Conservation (phyloP, 2,329 filamentous ascomycete genomes). For the Diatrype stigma region DNA sequence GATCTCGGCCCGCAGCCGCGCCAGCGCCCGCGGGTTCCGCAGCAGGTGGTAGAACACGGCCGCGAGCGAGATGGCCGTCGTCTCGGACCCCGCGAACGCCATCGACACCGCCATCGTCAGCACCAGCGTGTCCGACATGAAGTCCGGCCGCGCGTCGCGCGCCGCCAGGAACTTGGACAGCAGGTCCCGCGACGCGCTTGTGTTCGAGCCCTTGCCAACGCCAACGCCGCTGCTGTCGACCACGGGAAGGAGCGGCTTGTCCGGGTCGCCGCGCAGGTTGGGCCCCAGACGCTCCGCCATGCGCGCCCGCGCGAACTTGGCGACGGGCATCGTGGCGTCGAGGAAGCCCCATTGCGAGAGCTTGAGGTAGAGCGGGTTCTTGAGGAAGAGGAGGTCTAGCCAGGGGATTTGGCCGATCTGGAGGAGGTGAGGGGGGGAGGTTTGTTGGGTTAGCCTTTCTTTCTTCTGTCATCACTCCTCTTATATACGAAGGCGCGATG, state of each 20-base stretch:
- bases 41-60: conserved; percentile 72
- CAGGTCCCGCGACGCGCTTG: conserved; percentile 51
- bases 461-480: neutral
- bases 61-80: conserved; percentile 69
- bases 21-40: conserved; percentile 54
- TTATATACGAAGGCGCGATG: neutral
- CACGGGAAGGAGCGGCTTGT: conserved; percentile 34
- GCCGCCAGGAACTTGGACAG: conserved; percentile 70
- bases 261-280: conserved; percentile 32
- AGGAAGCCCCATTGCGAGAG: conserved; percentile 63
- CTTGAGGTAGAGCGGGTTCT: conserved; percentile 69
- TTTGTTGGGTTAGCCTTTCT: neutral
- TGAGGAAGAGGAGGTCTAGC: conserved; percentile 65
- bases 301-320: conserved; percentile 64
- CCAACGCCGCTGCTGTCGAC: conserved; percentile 29
- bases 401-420: conserved; percentile 71
- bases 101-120: conserved; percentile 69
- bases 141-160: conserved; percentile 61
- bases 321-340: conserved; percentile 68
- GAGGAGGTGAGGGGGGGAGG: too few relatives aligned
- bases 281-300: conserved; percentile 58
- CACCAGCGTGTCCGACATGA: conserved; percentile 67
- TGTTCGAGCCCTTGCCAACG: conserved; percentile 28
- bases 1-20: conserved; percentile 56
- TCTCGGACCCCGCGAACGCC: conserved; percentile 73